These are phyloP conservation scores for Ceratobasidium sp. DNA, from an alignment of 1,284 basidiomycete species.

Conservation along the genomic window DNA sequence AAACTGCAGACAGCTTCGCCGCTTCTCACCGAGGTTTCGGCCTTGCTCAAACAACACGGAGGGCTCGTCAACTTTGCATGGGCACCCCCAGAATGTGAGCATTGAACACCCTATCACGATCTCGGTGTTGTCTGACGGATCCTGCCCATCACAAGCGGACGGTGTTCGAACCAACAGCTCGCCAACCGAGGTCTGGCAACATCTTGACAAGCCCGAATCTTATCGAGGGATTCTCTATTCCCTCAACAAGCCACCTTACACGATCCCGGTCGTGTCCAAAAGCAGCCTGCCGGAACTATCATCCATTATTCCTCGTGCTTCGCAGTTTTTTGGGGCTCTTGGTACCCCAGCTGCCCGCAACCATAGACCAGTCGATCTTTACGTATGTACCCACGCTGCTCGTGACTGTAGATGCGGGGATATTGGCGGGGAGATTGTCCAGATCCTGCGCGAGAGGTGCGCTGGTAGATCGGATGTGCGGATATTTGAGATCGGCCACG, in stretches of 20 bases:
- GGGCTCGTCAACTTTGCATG: conserved; percentile 39
- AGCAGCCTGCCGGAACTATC: conserved; percentile 27
- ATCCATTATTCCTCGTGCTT: conserved; percentile 19
- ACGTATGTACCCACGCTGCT: conserved; percentile 74
- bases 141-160: background rate
- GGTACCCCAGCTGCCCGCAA: background rate
- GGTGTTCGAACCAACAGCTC: background rate
- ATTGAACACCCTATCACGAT: background rate
- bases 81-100: conserved; percentile 23
- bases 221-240: conserved; percentile 19
- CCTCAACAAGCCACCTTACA: conserved; percentile 9
- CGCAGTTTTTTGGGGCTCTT: conserved; percentile 5
- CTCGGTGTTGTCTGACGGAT: background rate
- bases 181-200: conserved; percentile 11
- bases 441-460: conserved; percentile 46
- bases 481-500: conserved; percentile 75
- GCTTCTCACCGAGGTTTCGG: conserved; percentile 34
- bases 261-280: conserved; percentile 22
- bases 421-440: conserved; percentile 57
- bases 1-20: conserved; percentile 38
- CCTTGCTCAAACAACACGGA: conserved; percentile 32
- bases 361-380: conserved; percentile 52
- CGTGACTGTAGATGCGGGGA: conserved; percentile 79
- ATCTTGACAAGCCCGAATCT: conserved; percentile 7
- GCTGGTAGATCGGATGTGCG: conserved; percentile 46